Conservation (phyloP, 2,329 filamentous ascomycete genomes). For the Colletotrichum cordylinicola region DNA sequence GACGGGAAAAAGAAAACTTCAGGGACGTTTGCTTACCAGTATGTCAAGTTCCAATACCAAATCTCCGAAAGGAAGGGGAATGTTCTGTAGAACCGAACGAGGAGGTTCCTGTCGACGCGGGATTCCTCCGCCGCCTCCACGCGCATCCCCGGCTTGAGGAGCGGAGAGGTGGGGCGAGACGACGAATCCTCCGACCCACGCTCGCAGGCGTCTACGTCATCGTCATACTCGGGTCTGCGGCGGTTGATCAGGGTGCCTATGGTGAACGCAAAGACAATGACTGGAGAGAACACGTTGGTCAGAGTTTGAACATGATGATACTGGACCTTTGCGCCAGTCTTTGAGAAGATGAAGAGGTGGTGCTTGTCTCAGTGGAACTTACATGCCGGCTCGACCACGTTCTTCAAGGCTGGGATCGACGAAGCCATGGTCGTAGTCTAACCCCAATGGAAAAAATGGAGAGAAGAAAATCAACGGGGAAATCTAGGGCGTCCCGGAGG, state of each 20-base stretch:
- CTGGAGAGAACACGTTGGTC: not conserved
- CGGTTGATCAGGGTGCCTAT: constrained; percentile 23
- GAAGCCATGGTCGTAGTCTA: constrained; percentile 8
- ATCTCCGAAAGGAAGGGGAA: constrained; percentile 40
- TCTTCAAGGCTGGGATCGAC: constrained; percentile 8
- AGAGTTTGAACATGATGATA: not conserved
- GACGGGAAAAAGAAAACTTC: not conserved
- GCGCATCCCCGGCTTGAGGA: constrained; percentile 18
- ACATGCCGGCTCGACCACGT: constrained; percentile 20
- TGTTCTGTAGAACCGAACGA: constrained; percentile 31
- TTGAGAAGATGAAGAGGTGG: not conserved
- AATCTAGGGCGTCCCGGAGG: not conserved
- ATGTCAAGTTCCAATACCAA: constrained; percentile 42
- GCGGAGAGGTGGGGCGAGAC: constrained; percentile 3
- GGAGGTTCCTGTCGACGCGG: constrained; percentile 19
- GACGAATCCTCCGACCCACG: constrained; percentile 16
- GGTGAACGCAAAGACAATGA: constrained; percentile 20
- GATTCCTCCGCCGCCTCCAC: not conserved
- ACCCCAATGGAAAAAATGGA: not conserved
- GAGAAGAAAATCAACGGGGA: not conserved
- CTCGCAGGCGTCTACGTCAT: constrained; percentile 13
- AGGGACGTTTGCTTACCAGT: constrained; percentile 29
- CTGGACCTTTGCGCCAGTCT: not conserved
- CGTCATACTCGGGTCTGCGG: not conserved
- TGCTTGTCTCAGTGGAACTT: not conserved